Conservation (phyloP, 257 asterid species). For the Euphrasia confusa region DNA sequence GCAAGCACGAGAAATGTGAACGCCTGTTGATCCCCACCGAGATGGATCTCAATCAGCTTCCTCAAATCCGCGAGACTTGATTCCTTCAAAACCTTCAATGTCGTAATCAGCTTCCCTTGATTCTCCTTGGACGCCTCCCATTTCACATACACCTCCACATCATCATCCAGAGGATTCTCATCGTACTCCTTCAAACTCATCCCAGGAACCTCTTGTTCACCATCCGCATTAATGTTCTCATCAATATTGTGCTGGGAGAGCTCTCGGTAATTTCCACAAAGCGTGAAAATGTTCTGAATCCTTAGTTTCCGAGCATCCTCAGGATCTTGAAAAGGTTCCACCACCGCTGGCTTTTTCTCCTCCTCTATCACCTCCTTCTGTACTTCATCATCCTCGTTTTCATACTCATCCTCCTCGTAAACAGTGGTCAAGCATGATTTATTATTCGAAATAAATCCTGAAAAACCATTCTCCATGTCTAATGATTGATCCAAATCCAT, state of each 20-base stretch:
- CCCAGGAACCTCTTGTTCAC: slow-evolving; percentile 21
- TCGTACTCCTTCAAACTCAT: slow-evolving; percentile 11
- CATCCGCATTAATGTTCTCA: background rate
- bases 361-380: slow-evolving; percentile 60
- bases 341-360: slow-evolving; percentile 50
- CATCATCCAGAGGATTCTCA: slow-evolving; percentile 2
- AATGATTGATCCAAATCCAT: slow-evolving; percentile 82
- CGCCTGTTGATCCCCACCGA: background rate
- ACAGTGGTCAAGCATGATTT: slow-evolving; percentile 56
- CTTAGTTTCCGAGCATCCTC: slow-evolving; percentile 39
- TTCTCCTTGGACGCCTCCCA: slow-evolving; percentile 34
- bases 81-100: slow-evolving; percentile 51
- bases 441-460: slow-evolving; percentile 24
- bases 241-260: slow-evolving; percentile 31
- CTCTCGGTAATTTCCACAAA: slow-evolving; percentile 61
- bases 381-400: slow-evolving; percentile 64
- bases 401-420: slow-evolving; percentile 30
- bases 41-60: slow-evolving; percentile 32
- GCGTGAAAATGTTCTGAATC: slow-evolving; percentile 62
- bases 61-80: slow-evolving; percentile 77
- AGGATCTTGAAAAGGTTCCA: slow-evolving; percentile 12
- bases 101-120: slow-evolving; percentile 42
- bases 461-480: slow-evolving; percentile 46
- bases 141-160: background rate
- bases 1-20: slow-evolving; percentile 39